Base-by-base conservation (phyloP, 306 rosid species). In the Ormosia emarginata region DNA sequence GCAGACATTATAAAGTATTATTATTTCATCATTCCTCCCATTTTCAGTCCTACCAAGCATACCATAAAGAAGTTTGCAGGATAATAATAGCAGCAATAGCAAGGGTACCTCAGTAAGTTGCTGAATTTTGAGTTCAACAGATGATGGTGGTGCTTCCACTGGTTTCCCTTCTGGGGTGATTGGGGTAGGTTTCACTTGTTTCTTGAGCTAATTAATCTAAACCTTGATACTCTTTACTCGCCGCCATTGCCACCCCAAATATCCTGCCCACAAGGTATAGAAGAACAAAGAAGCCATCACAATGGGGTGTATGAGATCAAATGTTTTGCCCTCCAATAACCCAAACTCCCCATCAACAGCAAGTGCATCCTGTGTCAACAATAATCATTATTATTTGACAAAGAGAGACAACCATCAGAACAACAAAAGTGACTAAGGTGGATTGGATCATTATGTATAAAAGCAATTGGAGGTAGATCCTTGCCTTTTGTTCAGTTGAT, bases 21-120 rank as follows among this genome's bases (percentile, higher is more conserved):
- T n/a, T n/a, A n/a, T n/a, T n/a, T n/a, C n/a, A n/a, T n/a, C n/a
- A 69, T 10, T 32, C 55, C 14, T 17, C 18, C 6, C 53, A 66
- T 76, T 62, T 36, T 65, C 17, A 37, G 4, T 50, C 57, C 17
- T 18, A 13, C 43, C 56, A 67, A 78, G 41, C 74, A 37, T 6
- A 32, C 9, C 34, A 77, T 7, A 69, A n/a, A 34, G 67, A 68
- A 55, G 41, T 39, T 57, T 50, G 41, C 14, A 47, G 2, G 24
- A 72, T 2, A 71, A 62, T 29, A 49, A 66, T 2, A 6, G 32
- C 30, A 29, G 33, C 5, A 64, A 64, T 32, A 32, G 65, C 18
- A 71, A 47, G 36, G 12, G 6, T 71, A 89, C 97, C 94, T 94
- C 96, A 29, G 92, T 83, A 52, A 92, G 98, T 84, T 91, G 91